Percentiles rank a stretch among this genome's conserved stretches.
Conservation (phyloP, 768 basidiomycete species). For the Fistulinella prunicolor region DNA sequence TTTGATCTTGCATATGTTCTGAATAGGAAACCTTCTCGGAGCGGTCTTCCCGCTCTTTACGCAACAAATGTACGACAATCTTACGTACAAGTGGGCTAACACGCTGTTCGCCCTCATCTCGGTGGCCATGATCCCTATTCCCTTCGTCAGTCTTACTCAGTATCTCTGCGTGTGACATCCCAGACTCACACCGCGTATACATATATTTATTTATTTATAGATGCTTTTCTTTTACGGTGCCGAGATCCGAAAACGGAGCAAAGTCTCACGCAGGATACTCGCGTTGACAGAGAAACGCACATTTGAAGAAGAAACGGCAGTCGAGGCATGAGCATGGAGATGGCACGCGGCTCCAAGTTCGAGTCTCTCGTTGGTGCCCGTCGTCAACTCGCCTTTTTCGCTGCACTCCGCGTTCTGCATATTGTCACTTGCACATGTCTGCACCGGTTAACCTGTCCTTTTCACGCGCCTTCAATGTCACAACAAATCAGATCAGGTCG, state of each 20-base stretch:
- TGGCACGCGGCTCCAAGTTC: neutral
- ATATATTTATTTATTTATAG: slow-evolving; percentile 9
- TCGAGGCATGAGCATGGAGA: slow-evolving; percentile 3
- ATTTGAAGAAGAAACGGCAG: neutral
- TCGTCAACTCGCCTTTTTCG: neutral
- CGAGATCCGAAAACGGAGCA: slow-evolving; percentile 31
- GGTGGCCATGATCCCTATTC: slow-evolving; percentile 54
- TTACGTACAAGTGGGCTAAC: slow-evolving; percentile 61
- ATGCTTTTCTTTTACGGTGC: slow-evolving; percentile 32
- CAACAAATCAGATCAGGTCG: too few relatives aligned
- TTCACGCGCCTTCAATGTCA: too few relatives aligned
- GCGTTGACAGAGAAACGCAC: slow-evolving; percentile 2
- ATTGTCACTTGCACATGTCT: too few relatives aligned
- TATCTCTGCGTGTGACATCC: neutral
- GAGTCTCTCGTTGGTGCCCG: neutral
- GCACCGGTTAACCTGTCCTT: too few relatives aligned
- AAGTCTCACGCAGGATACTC: slow-evolving; percentile 24
- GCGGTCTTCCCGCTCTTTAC: slow-evolving; percentile 64
- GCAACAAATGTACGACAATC: slow-evolving; percentile 50
- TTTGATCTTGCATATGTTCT: neutral
- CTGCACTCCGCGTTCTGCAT: neutral
- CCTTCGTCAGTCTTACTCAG: slow-evolving; percentile 43
- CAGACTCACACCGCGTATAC: neutral
- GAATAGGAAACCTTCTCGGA: slow-evolving; percentile 47
- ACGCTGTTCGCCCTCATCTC: slow-evolving; percentile 55